Conservation (phyloP, 2,329 filamentous ascomycete genomes). For the Exophiala lecanii-corni region DNA sequence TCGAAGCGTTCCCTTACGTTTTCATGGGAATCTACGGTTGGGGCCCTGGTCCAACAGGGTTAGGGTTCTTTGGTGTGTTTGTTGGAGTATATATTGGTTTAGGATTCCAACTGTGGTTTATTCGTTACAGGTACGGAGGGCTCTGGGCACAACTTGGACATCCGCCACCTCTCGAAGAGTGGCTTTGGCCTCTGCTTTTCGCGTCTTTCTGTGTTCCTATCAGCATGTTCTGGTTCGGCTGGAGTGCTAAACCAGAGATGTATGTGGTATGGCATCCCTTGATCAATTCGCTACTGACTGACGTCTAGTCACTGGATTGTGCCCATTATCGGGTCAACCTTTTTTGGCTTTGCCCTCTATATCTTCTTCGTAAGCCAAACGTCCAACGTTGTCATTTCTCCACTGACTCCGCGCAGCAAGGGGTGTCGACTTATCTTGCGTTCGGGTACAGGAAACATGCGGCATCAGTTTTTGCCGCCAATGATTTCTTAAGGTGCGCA, state of each 20-base stretch:
- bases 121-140: not conserved
- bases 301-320: not conserved
- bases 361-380: not conserved
- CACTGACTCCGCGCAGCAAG: not conserved
- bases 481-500: not conserved
- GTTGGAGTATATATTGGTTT: not conserved
- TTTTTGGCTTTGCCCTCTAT: conserved; percentile 1
- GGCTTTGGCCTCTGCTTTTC: not conserved
- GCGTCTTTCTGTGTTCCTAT: not conserved
- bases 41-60: not conserved
- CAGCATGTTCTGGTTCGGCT: not conserved
- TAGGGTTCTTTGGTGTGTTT: not conserved
- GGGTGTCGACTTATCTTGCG: not conserved
- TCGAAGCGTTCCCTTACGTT: not conserved
- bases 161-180: not conserved
- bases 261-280: not conserved
- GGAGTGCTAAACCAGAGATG: not conserved
- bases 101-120: not conserved
- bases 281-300: not conserved
- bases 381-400: not conserved
- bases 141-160: not conserved
- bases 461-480: not conserved
- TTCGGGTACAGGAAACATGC: not conserved
- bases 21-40: not conserved
- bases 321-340: not conserved